A percentile compares a stretch with the other conserved stretches of the same genome.
phyloP scores from a whole-genome alignment of 2,329 filamentous ascomycete species.

The Botrytis fragariae region DNA sequence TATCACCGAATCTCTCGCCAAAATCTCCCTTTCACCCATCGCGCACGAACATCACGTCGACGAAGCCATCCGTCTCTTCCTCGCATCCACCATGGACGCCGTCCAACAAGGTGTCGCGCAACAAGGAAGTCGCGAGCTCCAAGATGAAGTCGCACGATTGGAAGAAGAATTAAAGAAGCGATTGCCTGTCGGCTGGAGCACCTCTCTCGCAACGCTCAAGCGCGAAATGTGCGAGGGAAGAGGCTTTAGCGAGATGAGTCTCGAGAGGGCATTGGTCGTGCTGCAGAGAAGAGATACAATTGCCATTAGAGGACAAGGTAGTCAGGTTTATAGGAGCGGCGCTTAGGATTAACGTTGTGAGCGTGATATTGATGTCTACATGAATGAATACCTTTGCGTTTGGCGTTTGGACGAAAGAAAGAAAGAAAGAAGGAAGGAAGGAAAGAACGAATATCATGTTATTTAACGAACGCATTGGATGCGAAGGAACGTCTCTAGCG shows the following conservation, averaged over 20 bases:
- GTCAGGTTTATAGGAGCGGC: constrained; percentile 71
- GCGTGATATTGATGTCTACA: constrained; percentile 11
- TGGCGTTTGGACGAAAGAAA: constrained; percentile 10
- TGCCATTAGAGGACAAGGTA: constrained; percentile 73
- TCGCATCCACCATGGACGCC: constrained; percentile 96
- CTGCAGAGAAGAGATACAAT: constrained; percentile 85
- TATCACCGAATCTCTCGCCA: constrained; percentile 93
- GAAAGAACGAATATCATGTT: not conserved
- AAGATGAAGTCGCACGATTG: constrained; percentile 82
- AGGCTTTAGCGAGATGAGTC: constrained; percentile 81
- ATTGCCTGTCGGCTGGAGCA: constrained; percentile 93
- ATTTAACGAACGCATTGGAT: not conserved
- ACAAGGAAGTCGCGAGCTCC: constrained; percentile 80
- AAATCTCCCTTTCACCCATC: constrained; percentile 79
- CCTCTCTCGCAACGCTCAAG: constrained; percentile 79
- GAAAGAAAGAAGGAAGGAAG: not conserved
- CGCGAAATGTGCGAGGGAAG: constrained; percentile 90
- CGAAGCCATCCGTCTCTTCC: constrained; percentile 93
- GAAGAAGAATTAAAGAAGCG: constrained; percentile 86
- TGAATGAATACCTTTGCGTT: constrained; percentile 4
- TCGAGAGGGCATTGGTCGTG: constrained; percentile 82
- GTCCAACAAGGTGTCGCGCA: constrained; percentile 79
- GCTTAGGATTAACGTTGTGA: constrained; percentile 44
- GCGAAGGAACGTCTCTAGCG: not conserved
- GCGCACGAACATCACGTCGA: constrained; percentile 92